These are phyloP conservation scores for Podila epicladia DNA, from an alignment of 192 early-diverging fungal species.

Conservation along the genomic window DNA sequence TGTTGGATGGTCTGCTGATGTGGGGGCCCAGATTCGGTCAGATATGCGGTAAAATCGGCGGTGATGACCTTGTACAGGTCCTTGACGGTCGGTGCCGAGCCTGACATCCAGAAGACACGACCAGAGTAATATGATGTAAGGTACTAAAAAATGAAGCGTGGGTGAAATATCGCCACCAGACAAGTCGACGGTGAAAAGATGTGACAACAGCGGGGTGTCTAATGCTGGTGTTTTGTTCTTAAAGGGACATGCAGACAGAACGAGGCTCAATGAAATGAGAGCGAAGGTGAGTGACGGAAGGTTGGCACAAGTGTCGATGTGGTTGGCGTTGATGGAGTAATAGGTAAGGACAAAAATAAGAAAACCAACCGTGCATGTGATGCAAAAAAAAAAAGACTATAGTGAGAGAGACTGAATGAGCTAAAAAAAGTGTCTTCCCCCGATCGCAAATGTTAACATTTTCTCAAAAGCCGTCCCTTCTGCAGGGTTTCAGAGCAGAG, in stretches of 20 bases:
- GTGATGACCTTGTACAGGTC: constrained; percentile 42
- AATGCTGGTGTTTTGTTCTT: not conserved
- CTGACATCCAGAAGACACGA: constrained; percentile 21
- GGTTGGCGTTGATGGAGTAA: not conserved
- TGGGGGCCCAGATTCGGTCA: constrained; percentile 8
- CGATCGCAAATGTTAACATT: not conserved
- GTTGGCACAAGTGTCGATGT: not conserved
- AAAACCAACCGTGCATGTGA: not conserved
- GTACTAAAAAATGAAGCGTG: not conserved
- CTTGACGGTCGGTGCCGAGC: constrained; percentile 37
- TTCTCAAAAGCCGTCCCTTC: not conserved
- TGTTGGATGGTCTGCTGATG: constrained; percentile 27
- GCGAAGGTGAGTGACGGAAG: not conserved
- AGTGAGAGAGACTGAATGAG: too few species aligned
- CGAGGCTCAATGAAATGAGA: too few species aligned
- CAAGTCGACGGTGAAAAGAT: not conserved
- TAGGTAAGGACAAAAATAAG: not conserved
- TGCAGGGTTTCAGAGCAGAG: too few species aligned
- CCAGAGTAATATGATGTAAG: not conserved
- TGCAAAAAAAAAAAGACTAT: not conserved
- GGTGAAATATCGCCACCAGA: not conserved
- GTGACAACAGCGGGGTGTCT: not conserved
- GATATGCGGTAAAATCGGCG: constrained; percentile 22
- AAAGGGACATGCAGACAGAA: not conserved
- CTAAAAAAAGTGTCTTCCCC: not conserved